Percentiles rank a stretch among this genome's conserved stretches.
phyloP scores from a whole-genome alignment of 345 rosid species.

The Ceriops zippeliana region DNA sequence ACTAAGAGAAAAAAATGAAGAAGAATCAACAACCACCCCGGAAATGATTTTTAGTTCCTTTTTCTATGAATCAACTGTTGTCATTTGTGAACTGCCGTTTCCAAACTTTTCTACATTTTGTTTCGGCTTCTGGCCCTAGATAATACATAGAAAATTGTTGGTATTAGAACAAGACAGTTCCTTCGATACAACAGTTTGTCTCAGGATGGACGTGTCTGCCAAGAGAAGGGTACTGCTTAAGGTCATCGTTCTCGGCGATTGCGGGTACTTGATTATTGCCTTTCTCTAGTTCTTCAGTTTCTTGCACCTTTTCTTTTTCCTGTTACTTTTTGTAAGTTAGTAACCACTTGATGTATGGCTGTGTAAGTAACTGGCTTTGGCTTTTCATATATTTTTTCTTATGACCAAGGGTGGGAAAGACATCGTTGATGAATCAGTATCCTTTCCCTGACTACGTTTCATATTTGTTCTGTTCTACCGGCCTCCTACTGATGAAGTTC shows the following conservation, averaged over 20 bases:
- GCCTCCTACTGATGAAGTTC: too few relatives aligned
- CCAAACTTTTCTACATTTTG: not conserved
- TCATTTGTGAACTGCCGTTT: not conserved
- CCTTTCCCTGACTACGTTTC: conserved; percentile 23
- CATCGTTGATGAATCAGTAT: conserved; percentile 92
- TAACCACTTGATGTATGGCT: not conserved
- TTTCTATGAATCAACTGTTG: conserved; percentile 2
- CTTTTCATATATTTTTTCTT: not conserved
- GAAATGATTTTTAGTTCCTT: conserved; percentile 9
- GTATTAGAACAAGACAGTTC: not conserved
- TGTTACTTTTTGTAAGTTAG: not conserved
- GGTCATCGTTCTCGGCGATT: conserved; percentile 84
- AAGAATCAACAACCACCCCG: conserved; percentile 31
- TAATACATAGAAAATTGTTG: not conserved
- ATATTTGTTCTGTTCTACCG: too few relatives aligned
- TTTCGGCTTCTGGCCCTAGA: not conserved
- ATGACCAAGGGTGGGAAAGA: conserved; percentile 78
- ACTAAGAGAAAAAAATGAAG: conserved; percentile 1
- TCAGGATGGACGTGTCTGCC: conserved; percentile 39
- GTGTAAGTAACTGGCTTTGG: not conserved
- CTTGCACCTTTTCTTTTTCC: not conserved
- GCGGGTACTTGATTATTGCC: conserved; percentile 44
- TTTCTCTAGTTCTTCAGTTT: not conserved
- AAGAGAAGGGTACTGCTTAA: conserved; percentile 72
- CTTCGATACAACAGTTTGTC: not conserved